Evolutionary conservation across 495 filamentous ascomycete species (phyloP).

Genomic region (Daldinia caldariorum): DNA sequence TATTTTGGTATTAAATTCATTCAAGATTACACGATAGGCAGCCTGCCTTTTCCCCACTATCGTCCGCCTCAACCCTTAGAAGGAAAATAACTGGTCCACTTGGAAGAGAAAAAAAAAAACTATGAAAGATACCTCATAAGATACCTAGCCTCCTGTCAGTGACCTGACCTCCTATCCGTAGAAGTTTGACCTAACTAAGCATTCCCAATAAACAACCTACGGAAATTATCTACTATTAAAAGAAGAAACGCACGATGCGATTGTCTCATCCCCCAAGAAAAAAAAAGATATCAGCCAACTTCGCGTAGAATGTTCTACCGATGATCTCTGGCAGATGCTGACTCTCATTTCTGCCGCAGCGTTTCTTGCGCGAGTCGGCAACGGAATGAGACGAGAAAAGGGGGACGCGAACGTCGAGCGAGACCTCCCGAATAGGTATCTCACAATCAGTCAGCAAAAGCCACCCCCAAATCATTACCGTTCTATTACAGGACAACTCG

Average conservation of each 20-base stretch:
- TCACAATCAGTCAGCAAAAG: constrained; percentile 29
- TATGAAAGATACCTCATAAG: background rate
- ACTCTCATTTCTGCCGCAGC: constrained; percentile 35
- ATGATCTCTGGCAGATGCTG: constrained; percentile 18
- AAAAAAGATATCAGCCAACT: background rate
- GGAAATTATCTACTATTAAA: background rate
- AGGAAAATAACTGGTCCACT: constrained; percentile 2
- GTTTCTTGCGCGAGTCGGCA: constrained; percentile 33
- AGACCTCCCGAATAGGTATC: constrained; percentile 10
- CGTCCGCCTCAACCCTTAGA: constrained; percentile 39
- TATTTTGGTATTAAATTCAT: background rate
- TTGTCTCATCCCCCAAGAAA: background rate
- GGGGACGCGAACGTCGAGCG: constrained; percentile 9
- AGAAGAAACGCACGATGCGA: background rate
- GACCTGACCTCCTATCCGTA: background rate
- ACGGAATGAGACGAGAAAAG: constrained; percentile 29
- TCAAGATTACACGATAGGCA: constrained; percentile 23
- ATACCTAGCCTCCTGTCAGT: too few relatives aligned
- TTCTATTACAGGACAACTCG: constrained; percentile 6
- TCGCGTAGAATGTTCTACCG: background rate
- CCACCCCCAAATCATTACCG: constrained; percentile 13
- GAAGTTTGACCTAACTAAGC: background rate
- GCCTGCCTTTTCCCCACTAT: constrained; percentile 40
- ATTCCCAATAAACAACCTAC: background rate
- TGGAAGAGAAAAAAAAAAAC: background rate